phyloP scores from a whole-genome alignment of 2,329 filamentous ascomycete species.

The Aspergillus japonicus region DNA sequence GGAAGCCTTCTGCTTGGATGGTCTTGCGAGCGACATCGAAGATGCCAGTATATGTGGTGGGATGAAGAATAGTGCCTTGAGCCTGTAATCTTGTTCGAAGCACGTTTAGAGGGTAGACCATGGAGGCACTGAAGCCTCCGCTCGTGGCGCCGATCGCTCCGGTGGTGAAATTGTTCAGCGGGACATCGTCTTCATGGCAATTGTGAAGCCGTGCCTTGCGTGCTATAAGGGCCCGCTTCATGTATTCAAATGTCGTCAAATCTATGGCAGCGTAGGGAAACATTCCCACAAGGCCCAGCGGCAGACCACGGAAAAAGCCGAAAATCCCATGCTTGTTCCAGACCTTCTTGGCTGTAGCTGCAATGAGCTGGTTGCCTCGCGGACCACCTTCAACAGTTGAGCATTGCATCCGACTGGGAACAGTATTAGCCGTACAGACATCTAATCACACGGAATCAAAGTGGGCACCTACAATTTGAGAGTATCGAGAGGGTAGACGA shows the following conservation, averaged over 20 bases:
- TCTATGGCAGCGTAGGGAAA: conserved; percentile 98
- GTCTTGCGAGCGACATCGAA: conserved; percentile 85
- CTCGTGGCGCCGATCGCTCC: conserved; percentile 88
- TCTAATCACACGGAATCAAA: background rate
- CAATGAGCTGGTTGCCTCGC: conserved; percentile 77
- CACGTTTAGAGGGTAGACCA: conserved; percentile 93
- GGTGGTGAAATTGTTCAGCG: conserved; percentile 77
- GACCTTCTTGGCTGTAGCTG: conserved; percentile 83
- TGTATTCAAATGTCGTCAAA: conserved; percentile 88
- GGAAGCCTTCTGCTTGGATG: conserved; percentile 74
- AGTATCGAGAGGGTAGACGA: conserved; percentile 86
- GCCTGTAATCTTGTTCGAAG: conserved; percentile 89
- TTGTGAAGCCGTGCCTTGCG: conserved; percentile 68
- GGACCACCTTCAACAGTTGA: conserved; percentile 85
- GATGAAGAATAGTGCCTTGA: conserved; percentile 90
- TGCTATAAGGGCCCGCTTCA: conserved; percentile 71
- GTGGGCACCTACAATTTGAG: conserved; percentile 54
- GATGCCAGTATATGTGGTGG: conserved; percentile 84
- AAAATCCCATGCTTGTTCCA: conserved; percentile 70
- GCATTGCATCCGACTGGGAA: conserved; percentile 79
- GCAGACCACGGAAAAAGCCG: conserved; percentile 85
- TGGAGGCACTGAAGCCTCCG: conserved; percentile 86
- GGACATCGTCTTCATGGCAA: conserved; percentile 78
- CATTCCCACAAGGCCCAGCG: conserved; percentile 92
- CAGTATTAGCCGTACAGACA: conserved; percentile 10